Evolutionary conservation across 2,329 filamentous ascomycete species (phyloP).

Genomic region (Ceratocystis lukuohia): DNA sequence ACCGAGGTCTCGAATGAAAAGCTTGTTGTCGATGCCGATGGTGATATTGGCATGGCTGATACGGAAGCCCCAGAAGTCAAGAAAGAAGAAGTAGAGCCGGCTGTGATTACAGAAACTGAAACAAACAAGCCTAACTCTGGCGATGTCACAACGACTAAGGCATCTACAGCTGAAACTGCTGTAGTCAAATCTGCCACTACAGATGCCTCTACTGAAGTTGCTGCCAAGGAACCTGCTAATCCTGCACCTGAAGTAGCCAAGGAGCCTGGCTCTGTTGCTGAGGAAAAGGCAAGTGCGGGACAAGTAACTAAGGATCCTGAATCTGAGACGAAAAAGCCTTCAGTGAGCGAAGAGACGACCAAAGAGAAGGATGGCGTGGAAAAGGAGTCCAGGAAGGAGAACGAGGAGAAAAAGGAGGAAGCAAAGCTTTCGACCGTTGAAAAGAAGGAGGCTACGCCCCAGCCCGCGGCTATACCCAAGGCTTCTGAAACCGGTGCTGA

Average conservation of each 20-base stretch:
- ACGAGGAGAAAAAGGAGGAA: not conserved
- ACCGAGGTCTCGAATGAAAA: conserved; percentile 17
- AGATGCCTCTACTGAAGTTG: not conserved
- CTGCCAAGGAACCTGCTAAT: not conserved
- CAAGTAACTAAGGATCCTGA: conserved; percentile 16
- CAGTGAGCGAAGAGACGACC: conserved; percentile 18
- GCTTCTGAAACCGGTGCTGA: not conserved
- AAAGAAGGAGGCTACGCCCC: conserved; percentile 18
- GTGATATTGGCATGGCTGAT: conserved; percentile 18
- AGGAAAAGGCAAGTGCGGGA: not conserved
- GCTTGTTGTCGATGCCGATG: conserved; percentile 16
- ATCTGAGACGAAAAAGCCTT: conserved; percentile 21
- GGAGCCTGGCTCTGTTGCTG: not conserved
- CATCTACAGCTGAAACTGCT: not conserved
- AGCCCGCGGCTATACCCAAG: not conserved
- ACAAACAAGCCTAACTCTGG: not conserved
- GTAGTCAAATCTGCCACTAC: not conserved
- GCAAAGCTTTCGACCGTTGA: conserved; percentile 12
- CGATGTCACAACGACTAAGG: not conserved
- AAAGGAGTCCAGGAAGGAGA: conserved; percentile 18
- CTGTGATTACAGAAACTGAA: conserved; percentile 6
- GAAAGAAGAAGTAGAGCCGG: conserved; percentile 15
- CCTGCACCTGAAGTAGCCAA: not conserved
- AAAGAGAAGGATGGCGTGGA: conserved; percentile 24
- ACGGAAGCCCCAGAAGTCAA: conserved; percentile 10